Conservation (phyloP, 176 grass and related monocot species). For the Carex scoparia region DNA sequence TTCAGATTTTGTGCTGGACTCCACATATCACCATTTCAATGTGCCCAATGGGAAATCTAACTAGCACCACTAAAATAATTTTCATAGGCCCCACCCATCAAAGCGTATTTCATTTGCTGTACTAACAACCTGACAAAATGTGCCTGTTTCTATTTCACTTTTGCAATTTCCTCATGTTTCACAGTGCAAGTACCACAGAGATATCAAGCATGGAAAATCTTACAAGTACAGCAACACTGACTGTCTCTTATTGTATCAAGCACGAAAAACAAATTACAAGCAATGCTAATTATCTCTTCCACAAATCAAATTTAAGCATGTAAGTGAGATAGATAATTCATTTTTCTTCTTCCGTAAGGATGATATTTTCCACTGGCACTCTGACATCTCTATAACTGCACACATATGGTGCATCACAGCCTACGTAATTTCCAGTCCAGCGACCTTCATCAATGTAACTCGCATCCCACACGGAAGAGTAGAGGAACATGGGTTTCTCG, state of each 20-base stretch:
- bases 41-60: neutral
- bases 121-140: neutral
- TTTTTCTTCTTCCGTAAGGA: slow-evolving; percentile 16
- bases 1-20: neutral
- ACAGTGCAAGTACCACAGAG: neutral
- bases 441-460: slow-evolving; percentile 41
- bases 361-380: slow-evolving; percentile 34
- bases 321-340: slow-evolving; percentile 12
- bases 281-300: neutral
- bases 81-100: neutral
- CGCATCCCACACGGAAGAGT: slow-evolving; percentile 68
- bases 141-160: neutral
- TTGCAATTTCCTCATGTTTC: too few relatives aligned
- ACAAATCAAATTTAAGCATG: slow-evolving; percentile 13
- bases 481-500: slow-evolving; percentile 74
- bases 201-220: neutral
- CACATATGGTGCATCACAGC: slow-evolving; percentile 54
- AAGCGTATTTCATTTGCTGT: neutral
- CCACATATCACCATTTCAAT: neutral
- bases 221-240: neutral
- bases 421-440: slow-evolving; percentile 56
- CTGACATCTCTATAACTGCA: slow-evolving; percentile 55
- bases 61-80: neutral
- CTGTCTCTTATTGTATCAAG: neutral
- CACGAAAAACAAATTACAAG: neutral